Percentiles rank a stretch among this genome's conserved stretches.
phyloP scores from a whole-genome alignment of 495 filamentous ascomycete genomes.

The Penicillium waksmanii region DNA sequence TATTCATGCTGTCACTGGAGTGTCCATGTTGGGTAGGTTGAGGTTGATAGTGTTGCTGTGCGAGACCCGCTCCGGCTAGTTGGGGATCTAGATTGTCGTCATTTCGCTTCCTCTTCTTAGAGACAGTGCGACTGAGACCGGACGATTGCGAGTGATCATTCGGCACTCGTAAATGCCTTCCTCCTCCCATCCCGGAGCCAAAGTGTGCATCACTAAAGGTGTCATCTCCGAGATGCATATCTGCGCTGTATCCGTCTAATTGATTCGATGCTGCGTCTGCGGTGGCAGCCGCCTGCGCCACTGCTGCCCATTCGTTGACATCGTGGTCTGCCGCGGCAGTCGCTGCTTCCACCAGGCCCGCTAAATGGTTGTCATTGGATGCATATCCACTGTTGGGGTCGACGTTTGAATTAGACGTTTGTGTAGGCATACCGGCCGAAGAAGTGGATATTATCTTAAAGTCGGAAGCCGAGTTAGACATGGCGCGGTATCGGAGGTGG shows the following conservation, averaged over 20 bases:
- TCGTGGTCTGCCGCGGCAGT: constrained; percentile 57
- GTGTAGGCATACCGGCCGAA: constrained; percentile 31
- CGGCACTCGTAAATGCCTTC: constrained; percentile 35
- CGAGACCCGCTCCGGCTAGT: constrained; percentile 33
- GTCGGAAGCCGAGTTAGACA: constrained; percentile 40
- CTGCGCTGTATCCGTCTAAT: constrained; percentile 43
- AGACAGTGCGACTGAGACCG: constrained; percentile 59
- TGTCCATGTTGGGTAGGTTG: constrained; percentile 38
- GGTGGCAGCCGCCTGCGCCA: constrained; percentile 40
- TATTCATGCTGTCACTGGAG: constrained; percentile 40
- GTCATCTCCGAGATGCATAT: constrained; percentile 49
- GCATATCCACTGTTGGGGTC: constrained; percentile 46
- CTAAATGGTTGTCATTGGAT: constrained; percentile 53
- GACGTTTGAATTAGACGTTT: constrained; percentile 32
- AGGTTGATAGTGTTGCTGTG: constrained; percentile 35
- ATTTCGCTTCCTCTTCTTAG: constrained; percentile 50
- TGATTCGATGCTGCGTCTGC: constrained; percentile 44
- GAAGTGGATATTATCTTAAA: constrained; percentile 40
- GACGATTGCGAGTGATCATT: constrained; percentile 78
- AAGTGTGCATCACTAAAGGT: constrained; percentile 46
- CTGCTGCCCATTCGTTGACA: constrained; percentile 47
- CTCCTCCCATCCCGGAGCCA: constrained; percentile 29
- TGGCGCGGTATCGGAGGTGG: constrained; percentile 14
- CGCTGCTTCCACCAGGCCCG: constrained; percentile 56
- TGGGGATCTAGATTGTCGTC: constrained; percentile 53